Percentiles rank a stretch among this genome's conserved stretches.
Evolutionary conservation across 768 basidiomycete species (phyloP).

Genomic region (Crucibulum laeve): DNA sequence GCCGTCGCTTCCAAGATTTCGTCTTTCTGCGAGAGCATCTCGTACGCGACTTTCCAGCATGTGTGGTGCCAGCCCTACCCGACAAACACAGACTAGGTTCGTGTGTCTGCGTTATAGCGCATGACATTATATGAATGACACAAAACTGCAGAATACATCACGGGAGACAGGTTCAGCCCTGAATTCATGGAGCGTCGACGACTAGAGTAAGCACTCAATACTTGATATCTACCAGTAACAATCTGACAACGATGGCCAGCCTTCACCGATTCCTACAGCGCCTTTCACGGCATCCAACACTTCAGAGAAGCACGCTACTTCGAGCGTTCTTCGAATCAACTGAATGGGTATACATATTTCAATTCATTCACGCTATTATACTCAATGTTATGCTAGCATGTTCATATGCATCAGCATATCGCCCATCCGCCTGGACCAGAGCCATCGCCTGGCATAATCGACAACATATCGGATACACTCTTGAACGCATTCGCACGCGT

Average conservation of each 20-base stretch:
- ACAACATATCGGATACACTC: conserved; percentile 93
- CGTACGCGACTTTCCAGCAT: conserved; percentile 89
- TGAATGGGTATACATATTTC: conserved; percentile 76
- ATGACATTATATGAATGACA: not conserved
- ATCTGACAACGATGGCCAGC: conserved; percentile 33
- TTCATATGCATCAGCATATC: conserved; percentile 94
- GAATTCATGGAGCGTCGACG: conserved; percentile 96
- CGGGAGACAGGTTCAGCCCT: conserved; percentile 94
- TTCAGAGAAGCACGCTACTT: conserved; percentile 88
- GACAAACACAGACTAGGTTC: conserved; percentile 94
- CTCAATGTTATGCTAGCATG: conserved; percentile 53
- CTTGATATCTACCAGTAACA: not conserved
- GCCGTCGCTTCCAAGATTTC: conserved; percentile 96
- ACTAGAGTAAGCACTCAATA: conserved; percentile 59
- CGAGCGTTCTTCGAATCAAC: conserved; percentile 94
- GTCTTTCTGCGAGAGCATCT: conserved; percentile 89
- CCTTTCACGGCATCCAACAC: conserved; percentile 87
- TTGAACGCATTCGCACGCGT: conserved; percentile 95
- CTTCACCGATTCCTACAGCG: conserved; percentile 91
- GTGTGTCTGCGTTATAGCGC: conserved; percentile 21
- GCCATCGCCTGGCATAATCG: conserved; percentile 74
- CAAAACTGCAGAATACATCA: conserved; percentile 76
- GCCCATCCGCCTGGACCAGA: conserved; percentile 91
- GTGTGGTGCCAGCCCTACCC: conserved; percentile 95
- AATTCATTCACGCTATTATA: conserved; percentile 3